Base-by-base conservation (phyloP, 2,329 filamentous ascomycete genomes). In the Alternaria viburni region DNA sequence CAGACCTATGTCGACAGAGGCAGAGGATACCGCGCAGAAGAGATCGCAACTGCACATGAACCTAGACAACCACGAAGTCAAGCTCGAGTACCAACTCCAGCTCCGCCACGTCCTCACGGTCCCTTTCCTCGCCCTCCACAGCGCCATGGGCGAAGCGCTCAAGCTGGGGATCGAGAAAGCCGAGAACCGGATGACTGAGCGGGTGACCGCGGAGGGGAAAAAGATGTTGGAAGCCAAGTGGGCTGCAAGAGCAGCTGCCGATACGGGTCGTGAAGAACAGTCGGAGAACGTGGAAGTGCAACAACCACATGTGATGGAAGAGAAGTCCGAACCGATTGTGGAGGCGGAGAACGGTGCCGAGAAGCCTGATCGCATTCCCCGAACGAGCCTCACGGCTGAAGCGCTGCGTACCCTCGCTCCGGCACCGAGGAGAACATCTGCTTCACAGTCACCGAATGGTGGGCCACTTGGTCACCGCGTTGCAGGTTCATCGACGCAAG, bases 121-220 rank as follows among this genome's bases (percentile, higher is more conserved):
- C 17, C 72, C 74, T 4, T 76, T 72, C 15, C 17, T 74, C 7
- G 64, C 64, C 0, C 47, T 74, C 10, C 68, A 70, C 4, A 50
- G 57, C 0, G 54, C 70, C 10, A 41, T 71, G 5, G 52, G 59
- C 6, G 62, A 67, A 10, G 72, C 69, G 10, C 43, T 74, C 6
- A 64, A 66, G 25, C 25, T 69, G 47, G 72, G 72, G 3, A 69
- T 75, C n/a, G 36, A 57, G 32, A 73, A 69, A 17, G 70, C 69
- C 0, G 60, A 69, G 36, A 36, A 5, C 6, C 49, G 55, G 19
- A 28, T 32, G 15, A 57, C 41, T 15, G 54, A 55, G 36, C 56
- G 49, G 2, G 26, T 32, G 13, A 13, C 5, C 15, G 26, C 49
- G 9, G 36, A 41, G 11, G 43, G 15, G 11, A 12, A 23, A 7